Conservation (phyloP, 2,329 filamentous ascomycete genomes). For the Calycina herbarum region DNA sequence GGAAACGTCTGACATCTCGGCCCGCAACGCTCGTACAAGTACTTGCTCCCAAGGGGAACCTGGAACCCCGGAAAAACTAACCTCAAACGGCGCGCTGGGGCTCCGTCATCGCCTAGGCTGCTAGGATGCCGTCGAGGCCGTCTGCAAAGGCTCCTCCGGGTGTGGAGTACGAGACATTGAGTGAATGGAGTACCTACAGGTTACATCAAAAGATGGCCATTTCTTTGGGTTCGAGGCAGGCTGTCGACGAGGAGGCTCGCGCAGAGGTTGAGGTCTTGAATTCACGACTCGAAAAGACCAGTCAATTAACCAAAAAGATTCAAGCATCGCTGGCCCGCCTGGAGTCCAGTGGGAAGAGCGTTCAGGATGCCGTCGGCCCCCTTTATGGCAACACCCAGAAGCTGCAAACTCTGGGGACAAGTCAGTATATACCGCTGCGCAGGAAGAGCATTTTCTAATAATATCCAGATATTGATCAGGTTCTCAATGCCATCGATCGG, state of each 20-base stretch:
- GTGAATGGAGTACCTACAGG: conserved; percentile 23
- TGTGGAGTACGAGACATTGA: background rate
- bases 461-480: conserved; percentile 73
- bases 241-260: conserved; percentile 62
- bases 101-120: background rate
- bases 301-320: conserved; percentile 92
- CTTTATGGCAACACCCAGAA: conserved; percentile 90
- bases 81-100: background rate
- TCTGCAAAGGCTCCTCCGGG: background rate
- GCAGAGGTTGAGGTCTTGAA: conserved; percentile 71
- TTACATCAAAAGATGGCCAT: conserved; percentile 35
- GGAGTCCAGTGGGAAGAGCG: conserved; percentile 84
- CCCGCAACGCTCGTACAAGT: background rate
- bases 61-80: background rate
- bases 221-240: conserved; percentile 33
- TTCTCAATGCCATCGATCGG: conserved; percentile 83
- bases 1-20: background rate
- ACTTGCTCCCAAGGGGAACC: background rate
- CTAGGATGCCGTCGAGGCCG: background rate
- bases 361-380: conserved; percentile 88
- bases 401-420: conserved; percentile 82
- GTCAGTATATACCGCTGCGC: conserved; percentile 44
- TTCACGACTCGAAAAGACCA: conserved; percentile 83
- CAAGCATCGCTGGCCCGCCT: conserved; percentile 81
- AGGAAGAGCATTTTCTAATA: conserved; percentile 20